Evolutionary conservation across 164 flowering plant genomes (phyloP).

Genomic region (Magnolia kwangsiensis): DNA sequence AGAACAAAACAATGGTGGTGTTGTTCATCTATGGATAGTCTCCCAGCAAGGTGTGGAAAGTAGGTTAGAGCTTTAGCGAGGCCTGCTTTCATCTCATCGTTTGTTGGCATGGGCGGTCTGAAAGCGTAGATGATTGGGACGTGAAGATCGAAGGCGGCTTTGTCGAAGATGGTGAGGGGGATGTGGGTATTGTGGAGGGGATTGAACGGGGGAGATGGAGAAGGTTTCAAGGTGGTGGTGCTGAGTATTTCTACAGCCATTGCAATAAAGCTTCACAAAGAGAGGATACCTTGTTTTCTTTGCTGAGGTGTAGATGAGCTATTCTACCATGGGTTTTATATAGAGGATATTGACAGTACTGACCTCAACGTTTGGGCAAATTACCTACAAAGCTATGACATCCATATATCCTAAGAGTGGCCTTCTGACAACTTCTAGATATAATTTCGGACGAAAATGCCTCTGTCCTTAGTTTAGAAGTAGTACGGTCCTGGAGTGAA

Average conservation of each 20-base stretch:
- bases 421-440: too few relatives aligned
- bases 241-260: slow-evolving; percentile 4
- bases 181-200: background rate
- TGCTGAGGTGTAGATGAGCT: too few relatives aligned
- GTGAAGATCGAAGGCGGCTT: slow-evolving; percentile 4
- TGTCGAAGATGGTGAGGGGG: slow-evolving; percentile 21
- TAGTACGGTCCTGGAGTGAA: too few relatives aligned
- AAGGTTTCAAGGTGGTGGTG: slow-evolving; percentile 4
- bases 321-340: too few relatives aligned
- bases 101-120: slow-evolving; percentile 9
- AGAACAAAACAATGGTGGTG: slow-evolving; percentile 4
- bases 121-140: slow-evolving; percentile 12
- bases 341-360: too few relatives aligned
- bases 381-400: too few relatives aligned
- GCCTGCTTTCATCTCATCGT: slow-evolving; percentile 9
- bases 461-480: too few relatives aligned
- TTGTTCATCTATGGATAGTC: background rate
- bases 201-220: background rate
- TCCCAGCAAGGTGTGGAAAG: slow-evolving; percentile 13
- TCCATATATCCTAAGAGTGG: too few relatives aligned
- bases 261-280: background rate
- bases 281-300: too few relatives aligned
- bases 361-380: too few relatives aligned
- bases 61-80: slow-evolving; percentile 8
- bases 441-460: too few relatives aligned